phyloP scores from a whole-genome alignment of 2,329 filamentous ascomycete genomes.

The Herpomyces periplanetae region DNA sequence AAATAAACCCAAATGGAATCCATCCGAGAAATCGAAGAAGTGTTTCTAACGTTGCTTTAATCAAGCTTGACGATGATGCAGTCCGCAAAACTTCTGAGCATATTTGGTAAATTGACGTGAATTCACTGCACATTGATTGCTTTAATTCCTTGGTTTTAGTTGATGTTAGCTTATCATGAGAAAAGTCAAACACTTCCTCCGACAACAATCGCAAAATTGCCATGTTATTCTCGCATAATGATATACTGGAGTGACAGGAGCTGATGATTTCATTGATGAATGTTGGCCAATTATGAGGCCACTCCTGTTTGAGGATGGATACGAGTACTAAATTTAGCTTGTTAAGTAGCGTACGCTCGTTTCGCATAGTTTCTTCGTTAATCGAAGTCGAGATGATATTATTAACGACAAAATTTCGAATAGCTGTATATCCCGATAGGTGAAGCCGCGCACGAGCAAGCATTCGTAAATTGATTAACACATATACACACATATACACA shows the following conservation, averaged over 20 bases:
- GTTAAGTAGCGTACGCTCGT: conserved; percentile 63
- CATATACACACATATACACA: conserved; percentile 2
- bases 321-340: conserved; percentile 93
- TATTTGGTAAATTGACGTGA: conserved; percentile 87
- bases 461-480: conserved; percentile 1
- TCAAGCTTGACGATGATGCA: conserved; percentile 46
- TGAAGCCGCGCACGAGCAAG: no score
- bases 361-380: conserved; percentile 49
- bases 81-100: conserved; percentile 81
- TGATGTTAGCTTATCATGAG: conserved; percentile 95
- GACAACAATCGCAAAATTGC: conserved; percentile 74
- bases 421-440: no score
- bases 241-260: conserved; percentile 70
- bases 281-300: conserved; percentile 97
- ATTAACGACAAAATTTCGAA: conserved; percentile 93
- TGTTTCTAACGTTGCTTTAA: conserved; percentile 89
- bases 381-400: conserved; percentile 83
- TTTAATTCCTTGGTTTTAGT: conserved; percentile 83
- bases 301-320: conserved; percentile 92
- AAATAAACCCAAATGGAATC: conserved; percentile 94
- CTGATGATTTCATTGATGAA: conserved; percentile 99
- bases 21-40: conserved; percentile 88
- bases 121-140: conserved; percentile 93
- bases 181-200: conserved; percentile 96
- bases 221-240: conserved; percentile 99